These are phyloP conservation scores for Amoebophrya sp. DNA, from an alignment of 169 alveolate genomes.

Conservation along the genomic window DNA sequence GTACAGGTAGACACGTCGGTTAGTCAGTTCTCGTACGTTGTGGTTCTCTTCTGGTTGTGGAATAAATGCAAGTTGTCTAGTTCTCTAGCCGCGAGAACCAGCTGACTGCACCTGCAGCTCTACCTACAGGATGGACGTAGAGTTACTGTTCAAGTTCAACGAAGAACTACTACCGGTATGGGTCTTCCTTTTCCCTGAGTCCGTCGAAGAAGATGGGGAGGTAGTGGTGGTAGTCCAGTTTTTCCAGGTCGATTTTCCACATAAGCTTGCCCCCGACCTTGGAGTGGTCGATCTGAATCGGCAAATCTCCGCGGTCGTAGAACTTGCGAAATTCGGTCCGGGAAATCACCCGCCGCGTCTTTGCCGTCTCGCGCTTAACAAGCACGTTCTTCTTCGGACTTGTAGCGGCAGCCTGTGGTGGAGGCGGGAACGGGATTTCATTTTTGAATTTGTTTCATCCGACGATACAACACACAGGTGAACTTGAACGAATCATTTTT, in stretches of 20 bases:
- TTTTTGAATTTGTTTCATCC: background rate
- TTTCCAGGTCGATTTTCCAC: constrained; percentile 56
- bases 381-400: too few relatives aligned
- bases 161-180: too few relatives aligned
- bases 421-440: background rate
- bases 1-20: too few relatives aligned
- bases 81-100: too few relatives aligned
- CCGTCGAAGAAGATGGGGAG: constrained; percentile 81
- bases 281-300: constrained; percentile 51
- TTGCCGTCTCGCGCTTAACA: background rate
- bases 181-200: constrained; percentile 68
- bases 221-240: constrained; percentile 71
- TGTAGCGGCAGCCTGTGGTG: too few relatives aligned
- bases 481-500: background rate
- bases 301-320: constrained; percentile 82
- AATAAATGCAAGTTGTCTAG: too few relatives aligned
- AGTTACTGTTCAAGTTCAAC: too few relatives aligned
- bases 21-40: too few relatives aligned
- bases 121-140: too few relatives aligned
- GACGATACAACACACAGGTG: background rate
- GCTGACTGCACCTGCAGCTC: too few relatives aligned
- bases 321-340: constrained; percentile 64
- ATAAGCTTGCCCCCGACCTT: background rate
- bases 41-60: too few relatives aligned
- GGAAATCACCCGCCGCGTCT: constrained; percentile 42